Percentiles rank a stretch among this genome's conserved stretches.
Conservation (phyloP, 1,284 basidiomycete species). For the Cutaneotrichosporon cyanovorans region DNA sequence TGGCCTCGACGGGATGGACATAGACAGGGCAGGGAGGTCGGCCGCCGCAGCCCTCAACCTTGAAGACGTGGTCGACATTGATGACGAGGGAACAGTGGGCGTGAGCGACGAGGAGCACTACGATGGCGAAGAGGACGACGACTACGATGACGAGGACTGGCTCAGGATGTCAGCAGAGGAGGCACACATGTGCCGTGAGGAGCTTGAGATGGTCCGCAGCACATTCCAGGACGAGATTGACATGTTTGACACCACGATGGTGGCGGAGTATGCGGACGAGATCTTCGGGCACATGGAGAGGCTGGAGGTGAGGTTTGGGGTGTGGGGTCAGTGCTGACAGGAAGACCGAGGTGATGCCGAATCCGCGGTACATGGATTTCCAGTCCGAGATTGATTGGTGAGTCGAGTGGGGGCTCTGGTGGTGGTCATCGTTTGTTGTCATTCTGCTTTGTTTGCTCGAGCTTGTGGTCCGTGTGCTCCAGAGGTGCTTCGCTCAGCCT, state of each 20-base stretch:
- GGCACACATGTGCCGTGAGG: slow-evolving; percentile 24
- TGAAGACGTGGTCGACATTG: slow-evolving; percentile 10
- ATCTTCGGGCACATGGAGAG: slow-evolving; percentile 95
- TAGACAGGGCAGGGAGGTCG: slow-evolving; percentile 22
- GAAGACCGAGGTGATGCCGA: slow-evolving; percentile 81
- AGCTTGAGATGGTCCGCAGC: slow-evolving; percentile 40
- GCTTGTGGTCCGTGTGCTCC: too few relatives aligned
- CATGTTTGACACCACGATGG: slow-evolving; percentile 89
- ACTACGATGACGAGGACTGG: slow-evolving; percentile 57
- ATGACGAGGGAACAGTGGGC: too few relatives aligned
- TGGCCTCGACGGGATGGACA: slow-evolving; percentile 31
- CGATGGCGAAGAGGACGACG: slow-evolving; percentile 40
- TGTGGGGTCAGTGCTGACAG: not conserved
- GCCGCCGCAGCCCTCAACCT: too few relatives aligned
- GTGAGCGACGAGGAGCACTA: slow-evolving; percentile 18
- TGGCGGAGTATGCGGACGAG: slow-evolving; percentile 94
- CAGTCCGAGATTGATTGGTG: slow-evolving; percentile 92
- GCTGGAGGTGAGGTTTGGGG: slow-evolving; percentile 65
- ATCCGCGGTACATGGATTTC: slow-evolving; percentile 85
- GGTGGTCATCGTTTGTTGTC: too few relatives aligned
- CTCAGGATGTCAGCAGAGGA: slow-evolving; percentile 53
- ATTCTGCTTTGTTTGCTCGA: too few relatives aligned
- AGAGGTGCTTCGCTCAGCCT: too few relatives aligned
- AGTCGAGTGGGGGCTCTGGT: slow-evolving; percentile 16
- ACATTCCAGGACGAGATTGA: slow-evolving; percentile 66